These are phyloP conservation scores for Camillea tinctor DNA, from an alignment of 2,329 filamentous ascomycete species.

Conservation along the genomic window DNA sequence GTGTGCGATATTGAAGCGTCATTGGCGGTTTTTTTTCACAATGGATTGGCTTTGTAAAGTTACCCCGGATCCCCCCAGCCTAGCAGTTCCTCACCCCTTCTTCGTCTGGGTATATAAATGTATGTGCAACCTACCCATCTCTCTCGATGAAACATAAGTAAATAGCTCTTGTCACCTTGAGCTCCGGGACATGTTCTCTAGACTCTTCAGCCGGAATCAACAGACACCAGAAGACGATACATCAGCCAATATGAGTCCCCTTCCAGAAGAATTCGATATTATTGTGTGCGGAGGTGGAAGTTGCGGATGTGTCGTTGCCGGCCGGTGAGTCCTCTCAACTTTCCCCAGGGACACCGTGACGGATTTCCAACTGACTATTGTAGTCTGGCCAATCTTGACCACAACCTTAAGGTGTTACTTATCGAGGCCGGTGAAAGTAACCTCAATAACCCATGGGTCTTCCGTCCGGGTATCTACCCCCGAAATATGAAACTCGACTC, in stretches of 20 bases:
- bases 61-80: conserved; percentile 11
- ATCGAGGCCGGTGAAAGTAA: conserved; percentile 40
- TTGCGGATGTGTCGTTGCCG: conserved; percentile 58
- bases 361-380: conserved; percentile 36
- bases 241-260: conserved; percentile 32
- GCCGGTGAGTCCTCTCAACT: conserved; percentile 43
- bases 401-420: conserved; percentile 62
- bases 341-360: not conserved
- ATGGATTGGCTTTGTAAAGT: conserved; percentile 9
- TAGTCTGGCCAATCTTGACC: conserved; percentile 72
- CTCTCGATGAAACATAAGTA: conserved; percentile 25
- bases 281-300: conserved; percentile 76
- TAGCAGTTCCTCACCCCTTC: conserved; percentile 19
- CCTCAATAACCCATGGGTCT: conserved; percentile 77
- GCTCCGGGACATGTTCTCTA: conserved; percentile 19
- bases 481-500: conserved; percentile 73
- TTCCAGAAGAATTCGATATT: conserved; percentile 78
- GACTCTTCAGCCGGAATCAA: conserved; percentile 15
- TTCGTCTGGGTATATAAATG: conserved; percentile 26
- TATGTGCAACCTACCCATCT: conserved; percentile 10
- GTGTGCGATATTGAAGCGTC: conserved; percentile 7
- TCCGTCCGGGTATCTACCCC: conserved; percentile 74
- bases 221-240: conserved; percentile 5
- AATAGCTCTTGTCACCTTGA: conserved; percentile 5
- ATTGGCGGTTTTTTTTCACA: conserved; percentile 24